These are phyloP conservation scores for Sorghum bicolor DNA, from an alignment of 176 grass and related monocot genomes.

Conservation along the genomic window Sorghum_bicolor_NCBIv3 NC_012873.2:55094001-55094500, in stretches of 20 bases:
- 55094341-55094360: constrained; percentile 19
- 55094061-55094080: neutral
- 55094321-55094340: neutral
- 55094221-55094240: constrained; percentile 94
- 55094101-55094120: constrained; percentile 20
- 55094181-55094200: constrained; percentile 67
- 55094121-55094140: constrained; percentile 1
- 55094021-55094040: neutral
- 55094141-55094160: constrained; percentile 14
- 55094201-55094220: constrained; percentile 39
- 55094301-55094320: constrained; percentile 82
- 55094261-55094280: constrained; percentile 86
- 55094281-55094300: constrained; percentile 91
- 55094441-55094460: constrained; percentile 89
- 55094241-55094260: constrained; percentile 87
- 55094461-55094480: constrained; percentile 56
- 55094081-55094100: constrained; percentile 24
- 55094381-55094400: constrained; percentile 28
- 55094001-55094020: neutral
- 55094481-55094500: constrained; percentile 93
- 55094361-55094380: constrained; percentile 30
- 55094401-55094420: constrained; percentile 95
- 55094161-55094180: constrained; percentile 33
- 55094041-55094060: neutral
- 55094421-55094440: constrained; percentile 93